phyloP scores from a whole-genome alignment of 73 alveolate species.

The Paramecium primaurelia region DNA sequence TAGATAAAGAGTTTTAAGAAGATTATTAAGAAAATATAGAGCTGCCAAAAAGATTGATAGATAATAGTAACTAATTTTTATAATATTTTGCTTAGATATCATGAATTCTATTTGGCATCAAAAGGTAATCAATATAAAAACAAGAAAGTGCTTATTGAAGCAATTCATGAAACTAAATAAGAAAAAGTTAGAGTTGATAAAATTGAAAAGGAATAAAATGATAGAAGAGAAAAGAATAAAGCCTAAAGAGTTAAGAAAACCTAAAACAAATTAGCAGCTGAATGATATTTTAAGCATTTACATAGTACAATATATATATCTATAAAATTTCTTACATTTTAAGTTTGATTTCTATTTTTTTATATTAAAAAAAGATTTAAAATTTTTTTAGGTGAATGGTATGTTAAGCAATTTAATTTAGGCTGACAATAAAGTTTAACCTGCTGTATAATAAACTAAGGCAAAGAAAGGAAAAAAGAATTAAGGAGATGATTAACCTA shows the following conservation, averaged over 20 bases:
- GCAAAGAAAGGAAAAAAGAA: conserved; percentile 26
- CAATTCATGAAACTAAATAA: conserved; percentile 90
- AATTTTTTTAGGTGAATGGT: conserved; percentile 32
- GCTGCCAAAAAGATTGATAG: conserved; percentile 95
- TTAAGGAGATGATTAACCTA: conserved; percentile 1
- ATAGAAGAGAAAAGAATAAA: conserved; percentile 64
- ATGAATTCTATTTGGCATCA: conserved; percentile 92
- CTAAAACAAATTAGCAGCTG: conserved; percentile 38
- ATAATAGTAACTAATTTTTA: conserved; percentile 65
- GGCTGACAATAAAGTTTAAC: conserved; percentile 11
- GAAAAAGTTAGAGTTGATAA: conserved; percentile 60
- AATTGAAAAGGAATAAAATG: conserved; percentile 50
- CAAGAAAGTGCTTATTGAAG: conserved; percentile 95
- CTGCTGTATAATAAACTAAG: neutral
- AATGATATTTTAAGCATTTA: neutral
- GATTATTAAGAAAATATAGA: conserved; percentile 96
- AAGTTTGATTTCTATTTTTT: conserved; percentile 34
- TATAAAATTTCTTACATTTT: neutral
- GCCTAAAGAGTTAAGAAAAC: conserved; percentile 44
- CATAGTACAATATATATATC: conserved; percentile 10
- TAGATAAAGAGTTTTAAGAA: conserved; percentile 97
- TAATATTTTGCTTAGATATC: conserved; percentile 67
- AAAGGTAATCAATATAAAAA: conserved; percentile 97
- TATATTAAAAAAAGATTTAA: conserved; percentile 40
- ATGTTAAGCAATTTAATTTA: conserved; percentile 6